Evolutionary conservation across 1,139 yeast genomes (phyloP).

Genomic region (Blastobotrys niveus): DNA sequence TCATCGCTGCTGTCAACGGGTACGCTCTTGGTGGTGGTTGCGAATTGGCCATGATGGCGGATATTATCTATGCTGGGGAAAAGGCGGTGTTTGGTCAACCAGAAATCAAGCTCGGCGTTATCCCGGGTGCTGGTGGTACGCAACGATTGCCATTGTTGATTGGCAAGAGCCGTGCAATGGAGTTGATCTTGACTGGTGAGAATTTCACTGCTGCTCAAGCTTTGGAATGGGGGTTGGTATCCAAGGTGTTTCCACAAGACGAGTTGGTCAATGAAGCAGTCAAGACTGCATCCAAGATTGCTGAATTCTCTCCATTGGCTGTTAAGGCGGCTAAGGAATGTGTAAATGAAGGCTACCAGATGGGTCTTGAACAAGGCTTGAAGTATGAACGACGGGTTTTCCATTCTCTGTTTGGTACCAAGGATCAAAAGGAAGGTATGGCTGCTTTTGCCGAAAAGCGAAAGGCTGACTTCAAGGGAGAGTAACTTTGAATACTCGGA

Average conservation of each 20-base stretch:
- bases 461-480: conserved; percentile 37
- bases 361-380: conserved; percentile 38
- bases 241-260: conserved; percentile 39
- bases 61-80: conserved; percentile 46
- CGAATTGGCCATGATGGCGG: conserved; percentile 50
- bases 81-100: conserved; percentile 51
- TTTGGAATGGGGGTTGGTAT: conserved; percentile 45
- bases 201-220: conserved; percentile 43
- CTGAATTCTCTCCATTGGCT: conserved; percentile 41
- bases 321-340: conserved; percentile 45
- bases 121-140: conserved; percentile 53
- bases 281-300: conserved; percentile 41
- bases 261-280: conserved; percentile 42
- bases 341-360: conserved; percentile 39
- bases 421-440: conserved; percentile 49
- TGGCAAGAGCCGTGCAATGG: conserved; percentile 48
- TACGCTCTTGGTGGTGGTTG: conserved; percentile 52
- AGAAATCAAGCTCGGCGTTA: conserved; percentile 47
- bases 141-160: conserved; percentile 44
- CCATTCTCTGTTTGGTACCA: conserved; percentile 42
- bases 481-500: conserved; percentile 22
- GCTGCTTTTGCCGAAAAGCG: conserved; percentile 46
- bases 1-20: conserved; percentile 50
- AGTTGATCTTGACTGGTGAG: conserved; percentile 44
- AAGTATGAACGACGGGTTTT: conserved; percentile 42